Base-by-base conservation (phyloP, 1,284 basidiomycete genomes). In the Chondrostereum purpureum region DNA sequence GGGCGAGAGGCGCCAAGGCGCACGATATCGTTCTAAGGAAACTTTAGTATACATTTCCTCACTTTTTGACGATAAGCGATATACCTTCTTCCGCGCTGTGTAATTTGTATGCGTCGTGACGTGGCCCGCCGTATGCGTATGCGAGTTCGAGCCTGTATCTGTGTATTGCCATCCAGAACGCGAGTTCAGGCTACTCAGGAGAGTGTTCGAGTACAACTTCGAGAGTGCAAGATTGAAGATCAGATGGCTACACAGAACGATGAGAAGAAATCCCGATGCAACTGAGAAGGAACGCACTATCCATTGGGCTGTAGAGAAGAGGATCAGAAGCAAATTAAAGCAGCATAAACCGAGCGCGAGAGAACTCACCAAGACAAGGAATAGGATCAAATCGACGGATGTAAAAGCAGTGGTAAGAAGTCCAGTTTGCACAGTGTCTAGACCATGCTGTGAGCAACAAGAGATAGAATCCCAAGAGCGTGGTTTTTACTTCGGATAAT, bases 401-500 rank as follows among this genome's bases (percentile, higher is more conserved):
- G 39, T 11, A 8, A n/a, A 38, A 19, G 17, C 36, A 8, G 36
- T 8, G 17, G 39, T 40, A 11, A 22, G 19, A 10, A 64, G 39
- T 5, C 67, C 66, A 2, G 65, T 68, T 45, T 68, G 66, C 6
- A 72, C 58, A 2, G 69, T 64, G 37, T 66, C 69, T 64, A 50
- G 49, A 5, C 8, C 8, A 31, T 52, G 38, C 14, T 8, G 27
- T 31, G 8, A 31, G 27, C 27, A n/a, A 8, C 27, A n/a, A n/a
- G n/a, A 31, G 27, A 31, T 8, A 31, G 8, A 8, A 8, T 31
- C 27, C 27, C 8, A 31, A 31, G 8, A 31, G 27, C 27, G 27
- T n/a, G n/a, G 21, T 0, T 58, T 67, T 44, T 49, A 74, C 73
- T 42, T 47, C 70, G 59, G 39, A 74, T 72, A 40, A 76, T 69